phyloP scores from a whole-genome alignment of 306 rosid genomes.

The Begonia peltatifolia region DNA sequence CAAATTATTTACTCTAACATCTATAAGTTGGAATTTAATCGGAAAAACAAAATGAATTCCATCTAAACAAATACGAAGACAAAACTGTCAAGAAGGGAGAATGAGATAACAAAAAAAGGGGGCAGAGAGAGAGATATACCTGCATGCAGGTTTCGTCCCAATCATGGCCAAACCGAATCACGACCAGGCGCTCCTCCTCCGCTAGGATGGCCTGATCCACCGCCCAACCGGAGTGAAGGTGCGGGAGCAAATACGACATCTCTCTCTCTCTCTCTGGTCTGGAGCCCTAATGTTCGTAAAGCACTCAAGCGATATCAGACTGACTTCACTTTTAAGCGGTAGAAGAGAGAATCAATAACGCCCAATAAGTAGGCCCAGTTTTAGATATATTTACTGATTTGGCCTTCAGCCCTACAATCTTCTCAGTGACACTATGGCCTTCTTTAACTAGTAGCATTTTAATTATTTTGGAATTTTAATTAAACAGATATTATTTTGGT shows the following conservation, averaged over 20 bases:
- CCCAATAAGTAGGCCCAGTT: too few relatives aligned
- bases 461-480: too few relatives aligned
- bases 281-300: too few relatives aligned
- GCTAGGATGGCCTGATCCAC: conserved; percentile 83
- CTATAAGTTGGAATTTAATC: too few relatives aligned
- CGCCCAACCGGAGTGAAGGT: conserved; percentile 81
- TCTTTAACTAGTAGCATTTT: too few relatives aligned
- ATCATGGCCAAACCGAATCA: conserved; percentile 61
- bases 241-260: conserved; percentile 68
- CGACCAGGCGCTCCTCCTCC: conserved; percentile 74
- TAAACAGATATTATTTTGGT: too few relatives aligned
- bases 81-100: background rate
- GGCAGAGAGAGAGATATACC: conserved; percentile 14
- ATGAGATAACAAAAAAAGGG: background rate
- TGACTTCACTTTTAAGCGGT: background rate
- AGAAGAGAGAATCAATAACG: background rate
- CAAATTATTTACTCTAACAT: too few relatives aligned
- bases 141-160: conserved; percentile 93
- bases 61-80: background rate
- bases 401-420: too few relatives aligned
- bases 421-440: too few relatives aligned
- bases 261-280: conserved; percentile 1
- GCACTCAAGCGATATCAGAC: background rate
- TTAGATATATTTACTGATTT: too few relatives aligned
- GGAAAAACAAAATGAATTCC: too few relatives aligned